A percentile compares a stretch with the other conserved stretches of the same genome.
Evolutionary conservation across 2,329 filamentous ascomycete species (phyloP).

Genomic region (Aureobasidium subglaciale): DNA sequence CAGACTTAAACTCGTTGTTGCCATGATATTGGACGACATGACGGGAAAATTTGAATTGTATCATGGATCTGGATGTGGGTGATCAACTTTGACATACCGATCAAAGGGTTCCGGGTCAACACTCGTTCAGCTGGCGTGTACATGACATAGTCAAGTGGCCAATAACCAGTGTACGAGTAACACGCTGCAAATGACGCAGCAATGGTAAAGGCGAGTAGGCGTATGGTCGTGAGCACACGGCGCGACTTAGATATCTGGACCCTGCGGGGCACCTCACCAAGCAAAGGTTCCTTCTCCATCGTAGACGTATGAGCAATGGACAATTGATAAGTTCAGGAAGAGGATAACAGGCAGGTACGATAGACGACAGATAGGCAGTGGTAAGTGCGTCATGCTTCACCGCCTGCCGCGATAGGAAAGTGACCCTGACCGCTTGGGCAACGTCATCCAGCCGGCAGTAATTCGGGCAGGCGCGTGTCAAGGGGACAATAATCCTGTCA

Average conservation of each 20-base stretch:
- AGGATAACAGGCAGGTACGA: not conserved
- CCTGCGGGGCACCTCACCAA: not conserved
- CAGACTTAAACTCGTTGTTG: not conserved
- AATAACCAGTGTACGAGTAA: not conserved
- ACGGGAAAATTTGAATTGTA: too few species aligned
- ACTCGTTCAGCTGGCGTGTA: constrained; percentile 25
- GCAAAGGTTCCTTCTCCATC: constrained; percentile 9
- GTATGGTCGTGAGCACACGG: not conserved
- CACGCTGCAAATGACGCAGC: not conserved
- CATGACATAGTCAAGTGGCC: constrained; percentile 1
- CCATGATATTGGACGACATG: not conserved
- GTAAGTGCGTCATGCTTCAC: not conserved
- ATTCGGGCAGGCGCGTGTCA: not conserved
- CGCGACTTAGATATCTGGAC: not conserved
- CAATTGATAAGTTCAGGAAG: not conserved
- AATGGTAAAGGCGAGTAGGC: not conserved
- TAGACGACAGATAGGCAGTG: not conserved
- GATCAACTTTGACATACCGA: constrained; percentile 31
- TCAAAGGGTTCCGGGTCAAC: constrained; percentile 33
- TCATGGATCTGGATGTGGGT: too few species aligned
- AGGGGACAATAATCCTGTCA: not conserved
- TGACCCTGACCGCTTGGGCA: not conserved
- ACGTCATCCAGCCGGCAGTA: not conserved
- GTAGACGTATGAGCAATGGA: not conserved
- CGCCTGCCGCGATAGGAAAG: constrained; percentile 9